These are phyloP conservation scores for Cercospora zeina DNA, from an alignment of 2,329 filamentous ascomycete genomes.

Conservation along the genomic window DNA sequence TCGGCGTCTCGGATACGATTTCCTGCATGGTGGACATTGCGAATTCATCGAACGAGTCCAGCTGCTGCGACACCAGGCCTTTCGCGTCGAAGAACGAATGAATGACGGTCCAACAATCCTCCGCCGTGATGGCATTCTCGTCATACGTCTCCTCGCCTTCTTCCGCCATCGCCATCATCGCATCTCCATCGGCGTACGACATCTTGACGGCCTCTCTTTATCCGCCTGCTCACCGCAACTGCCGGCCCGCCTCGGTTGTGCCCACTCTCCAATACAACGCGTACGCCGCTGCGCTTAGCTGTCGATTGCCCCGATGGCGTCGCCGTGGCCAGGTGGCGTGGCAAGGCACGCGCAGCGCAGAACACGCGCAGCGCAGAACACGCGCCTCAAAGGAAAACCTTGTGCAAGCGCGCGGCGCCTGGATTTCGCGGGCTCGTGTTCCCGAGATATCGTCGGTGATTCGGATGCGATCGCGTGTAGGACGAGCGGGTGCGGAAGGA, in stretches of 20 bases:
- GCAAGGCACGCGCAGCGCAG: constrained; percentile 28
- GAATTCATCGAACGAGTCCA: constrained; percentile 98
- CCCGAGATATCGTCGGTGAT: not conserved
- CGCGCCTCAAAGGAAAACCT: constrained; percentile 17
- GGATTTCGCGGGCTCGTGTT: not conserved
- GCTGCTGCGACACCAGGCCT: constrained; percentile 93
- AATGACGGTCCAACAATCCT: constrained; percentile 98
- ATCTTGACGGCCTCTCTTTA: constrained; percentile 11
- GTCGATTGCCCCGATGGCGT: constrained; percentile 9
- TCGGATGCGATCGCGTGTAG: not conserved
- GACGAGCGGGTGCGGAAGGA: not conserved
- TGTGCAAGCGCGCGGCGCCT: not conserved
- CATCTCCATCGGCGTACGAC: constrained; percentile 31
- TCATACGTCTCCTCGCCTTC: constrained; percentile 29
- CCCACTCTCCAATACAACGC: not conserved
- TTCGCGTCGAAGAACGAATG: constrained; percentile 95
- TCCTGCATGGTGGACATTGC: constrained; percentile 92
- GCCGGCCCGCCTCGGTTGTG: not conserved
- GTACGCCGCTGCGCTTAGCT: constrained; percentile 11
- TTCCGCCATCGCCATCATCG: constrained; percentile 31
- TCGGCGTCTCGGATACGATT: constrained; percentile 86
- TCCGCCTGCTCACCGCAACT: not conserved
- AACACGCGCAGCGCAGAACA: constrained; percentile 27
- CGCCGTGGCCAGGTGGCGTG: constrained; percentile 23
- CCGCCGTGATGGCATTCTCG: constrained; percentile 69